Evolutionary conservation across 108 stramenopile species (phyloP).

Genomic region (Stephanodiscus minutulus): DNA sequence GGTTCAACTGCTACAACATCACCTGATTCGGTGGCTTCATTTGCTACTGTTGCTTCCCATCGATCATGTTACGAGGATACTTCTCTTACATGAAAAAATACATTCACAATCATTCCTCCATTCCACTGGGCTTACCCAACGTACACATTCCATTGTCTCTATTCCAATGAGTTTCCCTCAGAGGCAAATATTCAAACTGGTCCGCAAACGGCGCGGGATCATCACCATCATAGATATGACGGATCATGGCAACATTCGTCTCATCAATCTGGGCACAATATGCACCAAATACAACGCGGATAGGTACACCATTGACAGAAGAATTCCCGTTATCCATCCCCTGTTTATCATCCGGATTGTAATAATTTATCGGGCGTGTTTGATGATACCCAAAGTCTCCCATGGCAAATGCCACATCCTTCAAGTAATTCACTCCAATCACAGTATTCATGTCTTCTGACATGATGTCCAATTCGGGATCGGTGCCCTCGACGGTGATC

Average conservation of each 20-base stretch:
- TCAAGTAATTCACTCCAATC: slow-evolving; percentile 55
- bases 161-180: slow-evolving; percentile 49
- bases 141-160: slow-evolving; percentile 9
- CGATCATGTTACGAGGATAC: no score
- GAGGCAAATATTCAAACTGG: slow-evolving; percentile 46
- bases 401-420: slow-evolving; percentile 54
- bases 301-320: slow-evolving; percentile 17
- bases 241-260: slow-evolving; percentile 47
- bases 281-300: slow-evolving; percentile 52
- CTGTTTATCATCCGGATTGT: slow-evolving; percentile 19
- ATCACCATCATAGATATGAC: slow-evolving; percentile 56
- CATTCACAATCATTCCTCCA: background rate
- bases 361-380: slow-evolving; percentile 47
- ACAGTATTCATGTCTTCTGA: slow-evolving; percentile 54
- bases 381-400: slow-evolving; percentile 59
- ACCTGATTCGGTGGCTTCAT: no score
- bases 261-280: slow-evolving; percentile 59
- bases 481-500: slow-evolving; percentile 47
- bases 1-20: no score
- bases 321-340: slow-evolving; percentile 5
- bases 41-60: background rate
- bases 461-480: slow-evolving; percentile 46
- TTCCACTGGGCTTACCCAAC: slow-evolving; percentile 25
- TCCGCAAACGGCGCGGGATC: slow-evolving; percentile 57
- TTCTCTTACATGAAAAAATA: background rate